Base-by-base conservation (phyloP, 1,139 yeast genomes). In the Insectozyma bohioensis region DNA sequence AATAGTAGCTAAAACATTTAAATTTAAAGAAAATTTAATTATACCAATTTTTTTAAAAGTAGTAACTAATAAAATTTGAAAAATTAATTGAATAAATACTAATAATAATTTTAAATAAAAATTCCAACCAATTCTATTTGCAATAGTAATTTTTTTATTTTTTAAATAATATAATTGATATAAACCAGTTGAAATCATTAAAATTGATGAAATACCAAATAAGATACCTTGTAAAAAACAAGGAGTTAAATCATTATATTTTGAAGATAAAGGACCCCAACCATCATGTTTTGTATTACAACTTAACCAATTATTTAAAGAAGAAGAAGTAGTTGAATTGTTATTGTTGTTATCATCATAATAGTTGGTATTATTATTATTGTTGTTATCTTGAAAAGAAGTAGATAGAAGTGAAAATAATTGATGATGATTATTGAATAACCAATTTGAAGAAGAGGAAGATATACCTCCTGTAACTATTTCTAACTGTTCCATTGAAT, bases 151-250 rank as follows among this genome's bases (percentile, higher is more conserved):
- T 39, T 66, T 67, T 31, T 48, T 49, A 11, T 52, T 61, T 33
- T 67, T 58, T 42, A 57, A 63, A 34, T 25, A 37, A 35, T 65
- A 38, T 5, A 80, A 49, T 42, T 75, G 79, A 37, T 54, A 52
- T 1, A 55, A 12, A 1, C 95, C 94, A 27, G 72, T 60, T 0
- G 76, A 26, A 3, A 88, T 49, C 60, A 84, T 64, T 24, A 78
- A 59, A 8, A 72, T 13, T 3, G 83, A 76, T 1, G 80, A 58
- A 1, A 67, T 33, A 22, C 78, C 74, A 41, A 76, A 62, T 6
- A 86, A 53, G 0, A 72, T 63, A 22, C 95, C 97, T 47, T 84
- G 86, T 25, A 83, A 66, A 50, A 90, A 81, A 51, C 97, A 90
- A 2, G 92, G 85, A 1, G 96, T 79, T 37, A 87, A 72, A 49